These are phyloP conservation scores for Canna indica DNA, from an alignment of 176 grass and related monocot species.

Conservation along the genomic window DNA sequence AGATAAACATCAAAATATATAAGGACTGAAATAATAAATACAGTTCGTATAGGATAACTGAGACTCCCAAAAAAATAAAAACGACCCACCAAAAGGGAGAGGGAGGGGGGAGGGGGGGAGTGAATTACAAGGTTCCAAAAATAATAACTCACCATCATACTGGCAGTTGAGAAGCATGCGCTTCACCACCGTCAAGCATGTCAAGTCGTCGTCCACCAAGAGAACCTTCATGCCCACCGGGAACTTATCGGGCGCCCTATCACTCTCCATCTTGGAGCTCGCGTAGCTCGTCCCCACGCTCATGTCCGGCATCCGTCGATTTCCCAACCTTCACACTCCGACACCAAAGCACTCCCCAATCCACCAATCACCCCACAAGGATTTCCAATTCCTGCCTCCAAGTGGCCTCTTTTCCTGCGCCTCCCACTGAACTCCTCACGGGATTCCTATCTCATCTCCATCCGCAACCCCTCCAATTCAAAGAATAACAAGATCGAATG, in stretches of 20 bases:
- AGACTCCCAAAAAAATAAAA: too few relatives aligned
- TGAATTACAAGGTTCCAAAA: too few relatives aligned
- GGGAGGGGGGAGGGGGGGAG: too few relatives aligned
- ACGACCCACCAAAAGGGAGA: too few relatives aligned
- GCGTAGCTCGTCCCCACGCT: neutral
- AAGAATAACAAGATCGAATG: neutral
- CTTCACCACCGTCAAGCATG: constrained; percentile 61
- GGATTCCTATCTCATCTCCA: neutral
- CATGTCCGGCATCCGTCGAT: neutral
- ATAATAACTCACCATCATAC: constrained; percentile 80
- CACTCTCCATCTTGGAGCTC: constrained; percentile 17
- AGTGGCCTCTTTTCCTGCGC: neutral
- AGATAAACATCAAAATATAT: too few relatives aligned
- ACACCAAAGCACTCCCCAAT: too few relatives aligned
- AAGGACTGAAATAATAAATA: too few relatives aligned
- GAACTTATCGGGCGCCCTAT: constrained; percentile 43
- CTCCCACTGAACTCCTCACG: too few relatives aligned
- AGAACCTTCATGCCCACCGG: constrained; percentile 87
- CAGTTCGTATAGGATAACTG: too few relatives aligned
- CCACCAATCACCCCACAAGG: too few relatives aligned
- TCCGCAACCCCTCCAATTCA: neutral
- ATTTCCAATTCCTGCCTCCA: neutral
- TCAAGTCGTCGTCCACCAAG: constrained; percentile 85
- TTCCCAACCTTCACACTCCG: neutral
- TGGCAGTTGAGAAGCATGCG: constrained; percentile 67